These are phyloP conservation scores for Metschnikowia borealis DNA, from an alignment of 805 yeast genomes.

Conservation along the genomic window DNA sequence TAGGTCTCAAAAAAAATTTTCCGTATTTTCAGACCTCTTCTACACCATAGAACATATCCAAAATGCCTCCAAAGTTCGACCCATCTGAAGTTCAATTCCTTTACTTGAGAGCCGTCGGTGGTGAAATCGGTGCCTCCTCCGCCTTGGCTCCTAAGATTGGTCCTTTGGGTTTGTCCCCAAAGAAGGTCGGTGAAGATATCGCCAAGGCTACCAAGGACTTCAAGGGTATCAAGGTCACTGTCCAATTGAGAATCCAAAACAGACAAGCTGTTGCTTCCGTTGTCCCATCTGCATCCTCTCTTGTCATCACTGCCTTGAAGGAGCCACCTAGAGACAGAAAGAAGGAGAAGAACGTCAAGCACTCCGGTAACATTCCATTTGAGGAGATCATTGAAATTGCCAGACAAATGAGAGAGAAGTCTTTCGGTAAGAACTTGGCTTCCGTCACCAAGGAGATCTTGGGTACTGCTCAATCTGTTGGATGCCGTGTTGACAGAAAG, in stretches of 20 bases:
- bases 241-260: conserved; percentile 97
- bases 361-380: conserved; percentile 97
- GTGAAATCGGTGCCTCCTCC: conserved; percentile 99
- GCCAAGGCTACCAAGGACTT: conserved; percentile 99
- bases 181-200: conserved; percentile 99
- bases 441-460: conserved; percentile 98
- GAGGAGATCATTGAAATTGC: conserved; percentile 97
- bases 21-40: conserved; percentile 9
- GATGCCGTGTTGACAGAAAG: conserved; percentile 99
- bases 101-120: conserved; percentile 99
- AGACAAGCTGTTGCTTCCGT: conserved; percentile 99
- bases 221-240: conserved; percentile 99
- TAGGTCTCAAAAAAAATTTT: conserved; percentile 14
- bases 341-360: conserved; percentile 99
- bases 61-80: conserved; percentile 97
- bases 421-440: conserved; percentile 95
- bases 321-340: conserved; percentile 99
- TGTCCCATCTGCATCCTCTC: conserved; percentile 98
- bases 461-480: conserved; percentile 99
- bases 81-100: conserved; percentile 97
- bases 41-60: conserved; percentile 18
- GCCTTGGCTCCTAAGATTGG: conserved; percentile 99
- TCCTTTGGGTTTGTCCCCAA: conserved; percentile 99
- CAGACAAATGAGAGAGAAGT: conserved; percentile 95
- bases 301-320: conserved; percentile 98